These are phyloP conservation scores for Lonicera japonica DNA, from an alignment of 129 eudicot genomes.

Conservation along the genomic window DNA sequence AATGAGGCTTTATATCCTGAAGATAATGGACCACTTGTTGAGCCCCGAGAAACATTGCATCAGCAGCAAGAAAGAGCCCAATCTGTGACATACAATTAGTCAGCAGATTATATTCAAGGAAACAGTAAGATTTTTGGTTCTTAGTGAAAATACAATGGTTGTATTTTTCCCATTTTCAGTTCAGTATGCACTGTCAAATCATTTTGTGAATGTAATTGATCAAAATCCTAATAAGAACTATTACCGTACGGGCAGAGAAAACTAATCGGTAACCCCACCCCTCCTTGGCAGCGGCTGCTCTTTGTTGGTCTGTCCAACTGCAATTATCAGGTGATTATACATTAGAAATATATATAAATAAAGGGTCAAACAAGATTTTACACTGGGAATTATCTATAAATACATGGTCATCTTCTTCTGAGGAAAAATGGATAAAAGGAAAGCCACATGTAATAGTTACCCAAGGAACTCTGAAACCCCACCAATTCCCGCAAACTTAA, in stretches of 20 bases:
- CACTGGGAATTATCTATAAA: neutral
- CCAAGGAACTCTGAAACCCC: constrained; percentile 95
- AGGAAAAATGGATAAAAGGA: constrained; percentile 24
- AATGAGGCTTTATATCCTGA: constrained; percentile 68
- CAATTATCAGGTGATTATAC: constrained; percentile 5
- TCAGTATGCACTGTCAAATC: too few species aligned
- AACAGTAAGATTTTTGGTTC: too few species aligned
- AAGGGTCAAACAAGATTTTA: too few species aligned
- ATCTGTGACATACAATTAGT: constrained; percentile 34
- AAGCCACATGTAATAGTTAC: constrained; percentile 27
- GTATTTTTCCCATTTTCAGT: neutral
- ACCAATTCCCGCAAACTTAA: constrained; percentile 90
- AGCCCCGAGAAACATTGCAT: constrained; percentile 72
- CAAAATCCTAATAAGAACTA: neutral
- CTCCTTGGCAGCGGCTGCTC: constrained; percentile 86
- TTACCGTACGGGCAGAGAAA: constrained; percentile 87
- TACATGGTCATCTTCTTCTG: constrained; percentile 76
- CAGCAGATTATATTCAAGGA: neutral
- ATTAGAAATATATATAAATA: too few species aligned
- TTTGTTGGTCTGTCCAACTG: constrained; percentile 98
- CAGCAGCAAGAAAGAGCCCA: constrained; percentile 67
- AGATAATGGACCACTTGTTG: constrained; percentile 75
- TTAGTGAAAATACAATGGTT: too few species aligned
- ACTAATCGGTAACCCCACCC: constrained; percentile 88
- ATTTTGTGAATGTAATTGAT: too few species aligned